Conservation (phyloP, 176 grass and related monocot species). For the Neostapfia colusana region DNA sequence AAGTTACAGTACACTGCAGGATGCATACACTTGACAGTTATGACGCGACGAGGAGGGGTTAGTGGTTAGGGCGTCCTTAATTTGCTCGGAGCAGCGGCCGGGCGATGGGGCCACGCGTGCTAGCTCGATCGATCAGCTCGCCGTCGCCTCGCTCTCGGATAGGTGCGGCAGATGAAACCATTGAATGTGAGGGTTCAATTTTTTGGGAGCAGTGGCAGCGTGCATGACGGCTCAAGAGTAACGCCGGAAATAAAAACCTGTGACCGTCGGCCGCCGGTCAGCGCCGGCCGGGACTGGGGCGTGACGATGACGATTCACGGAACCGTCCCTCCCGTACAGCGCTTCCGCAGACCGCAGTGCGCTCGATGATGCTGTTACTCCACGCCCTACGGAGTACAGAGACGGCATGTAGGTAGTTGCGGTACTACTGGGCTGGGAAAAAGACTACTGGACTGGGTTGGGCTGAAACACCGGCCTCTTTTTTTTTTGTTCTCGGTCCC, state of each 20-base stretch:
- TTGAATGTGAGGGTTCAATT: constrained; percentile 46
- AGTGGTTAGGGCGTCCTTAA: not conserved
- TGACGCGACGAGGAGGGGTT: not conserved
- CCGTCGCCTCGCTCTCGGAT: not conserved
- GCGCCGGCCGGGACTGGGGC: not conserved
- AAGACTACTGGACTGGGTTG: not conserved
- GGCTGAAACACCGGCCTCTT: not conserved
- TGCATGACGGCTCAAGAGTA: constrained; percentile 19
- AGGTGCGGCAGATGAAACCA: constrained; percentile 42
- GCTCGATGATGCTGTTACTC: not conserved
- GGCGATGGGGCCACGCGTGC: not conserved
- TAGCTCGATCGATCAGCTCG: not conserved
- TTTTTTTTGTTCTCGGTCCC: not conserved
- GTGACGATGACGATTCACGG: not conserved
- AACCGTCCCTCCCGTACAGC: not conserved
- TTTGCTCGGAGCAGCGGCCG: not conserved
- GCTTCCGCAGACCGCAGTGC: not conserved
- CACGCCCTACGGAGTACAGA: not conserved
- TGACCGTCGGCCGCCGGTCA: constrained; percentile 41
- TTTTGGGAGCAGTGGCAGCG: constrained; percentile 34
- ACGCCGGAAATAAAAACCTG: constrained; percentile 45
- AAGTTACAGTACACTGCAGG: not conserved
- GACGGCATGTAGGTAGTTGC: no score
- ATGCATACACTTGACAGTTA: not conserved
- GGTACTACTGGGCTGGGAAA: not conserved